These are phyloP conservation scores for Hymenoscyphus scutula DNA, from an alignment of 2,329 filamentous ascomycete species.

Conservation along the genomic window DNA sequence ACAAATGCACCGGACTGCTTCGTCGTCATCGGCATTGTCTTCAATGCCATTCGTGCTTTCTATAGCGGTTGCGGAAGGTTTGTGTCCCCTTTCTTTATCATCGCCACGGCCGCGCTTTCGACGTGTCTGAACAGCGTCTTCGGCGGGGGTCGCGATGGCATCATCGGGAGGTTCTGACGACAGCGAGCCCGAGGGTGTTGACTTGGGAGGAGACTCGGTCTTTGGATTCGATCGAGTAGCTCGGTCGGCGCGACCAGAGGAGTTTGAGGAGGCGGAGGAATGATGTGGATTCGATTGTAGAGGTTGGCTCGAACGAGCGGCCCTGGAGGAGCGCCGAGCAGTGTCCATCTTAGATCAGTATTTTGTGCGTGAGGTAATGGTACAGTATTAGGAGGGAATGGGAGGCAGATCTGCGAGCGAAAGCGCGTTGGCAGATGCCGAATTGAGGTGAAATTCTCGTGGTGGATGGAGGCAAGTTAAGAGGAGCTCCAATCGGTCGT, in stretches of 20 bases:
- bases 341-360: conserved; percentile 45
- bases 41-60: conserved; percentile 57
- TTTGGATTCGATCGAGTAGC: conserved; percentile 71
- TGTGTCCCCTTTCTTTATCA: conserved; percentile 32
- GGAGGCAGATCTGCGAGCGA: conserved; percentile 2
- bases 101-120: conserved; percentile 68
- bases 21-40: conserved; percentile 77
- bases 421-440: conserved; percentile 17
- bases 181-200: conserved; percentile 68
- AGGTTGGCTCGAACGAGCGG: conserved; percentile 77
- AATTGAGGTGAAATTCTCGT: conserved; percentile 21
- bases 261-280: conserved; percentile 74
- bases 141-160: conserved; percentile 45
- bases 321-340: conserved; percentile 83
- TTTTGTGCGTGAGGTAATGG: conserved; percentile 3
- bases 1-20: conserved; percentile 93
- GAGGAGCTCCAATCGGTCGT: conserved; percentile 19
- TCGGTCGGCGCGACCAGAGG: conserved; percentile 73
- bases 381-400: conserved; percentile 3
- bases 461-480: conserved; percentile 9
- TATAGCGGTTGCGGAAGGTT: conserved; percentile 50
- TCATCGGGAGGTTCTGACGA: conserved; percentile 70
- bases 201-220: conserved; percentile 70
- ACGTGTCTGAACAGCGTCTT: conserved; percentile 69
- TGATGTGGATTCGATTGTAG: conserved; percentile 67